phyloP scores from a whole-genome alignment of 2,329 filamentous ascomycete species.

The Nigrospora osmanthi region DNA sequence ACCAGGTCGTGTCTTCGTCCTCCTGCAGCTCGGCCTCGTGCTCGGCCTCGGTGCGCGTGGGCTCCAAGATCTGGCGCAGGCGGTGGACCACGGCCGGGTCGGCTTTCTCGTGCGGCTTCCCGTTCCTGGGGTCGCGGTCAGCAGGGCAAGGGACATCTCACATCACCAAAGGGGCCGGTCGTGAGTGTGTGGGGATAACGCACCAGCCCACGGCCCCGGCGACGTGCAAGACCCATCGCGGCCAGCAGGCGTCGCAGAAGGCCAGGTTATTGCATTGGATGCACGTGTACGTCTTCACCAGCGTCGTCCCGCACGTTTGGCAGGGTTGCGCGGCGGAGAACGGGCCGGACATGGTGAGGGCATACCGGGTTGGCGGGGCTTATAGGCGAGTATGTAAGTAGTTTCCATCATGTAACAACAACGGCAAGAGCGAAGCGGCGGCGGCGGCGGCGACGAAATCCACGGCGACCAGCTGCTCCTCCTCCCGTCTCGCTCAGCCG shows the following conservation, averaged over 20 bases:
- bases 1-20: constrained; percentile 24
- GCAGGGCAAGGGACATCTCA: neutral
- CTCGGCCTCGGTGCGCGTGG: constrained; percentile 19
- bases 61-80: constrained; percentile 22
- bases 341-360: neutral
- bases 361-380: neutral
- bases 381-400: neutral
- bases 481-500: neutral
- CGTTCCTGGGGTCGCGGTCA: constrained; percentile 16
- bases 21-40: constrained; percentile 21
- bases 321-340: constrained; percentile 14
- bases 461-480: neutral
- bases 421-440: neutral
- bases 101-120: constrained; percentile 22
- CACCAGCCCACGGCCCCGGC: constrained; percentile 6
- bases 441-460: neutral
- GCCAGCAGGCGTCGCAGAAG: constrained; percentile 22
- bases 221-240: constrained; percentile 20
- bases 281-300: constrained; percentile 19
- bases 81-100: constrained; percentile 20
- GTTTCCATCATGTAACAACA: constrained; percentile 1
- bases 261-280: constrained; percentile 23
- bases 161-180: neutral
- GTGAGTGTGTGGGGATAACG: neutral
- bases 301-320: constrained; percentile 18